A percentile compares a stretch with the other conserved stretches of the same genome.
Conservation (phyloP, 345 rosid species). For the Populus davidiana region DNA sequence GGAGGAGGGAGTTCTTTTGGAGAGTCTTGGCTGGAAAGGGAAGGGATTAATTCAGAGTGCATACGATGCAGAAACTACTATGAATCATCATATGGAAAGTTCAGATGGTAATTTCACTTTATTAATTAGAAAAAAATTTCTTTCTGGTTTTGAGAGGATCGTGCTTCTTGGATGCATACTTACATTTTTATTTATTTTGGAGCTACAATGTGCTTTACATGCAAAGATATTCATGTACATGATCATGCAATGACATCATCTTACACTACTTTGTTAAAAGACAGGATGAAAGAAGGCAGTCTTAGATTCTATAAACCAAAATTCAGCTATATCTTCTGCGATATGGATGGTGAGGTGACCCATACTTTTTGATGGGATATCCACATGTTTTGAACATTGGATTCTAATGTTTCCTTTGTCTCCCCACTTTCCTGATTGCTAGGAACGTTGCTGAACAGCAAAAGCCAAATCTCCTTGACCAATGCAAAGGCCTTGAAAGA, state of each 20-base stretch:
- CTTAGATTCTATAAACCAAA: constrained; percentile 85
- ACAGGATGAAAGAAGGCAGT: constrained; percentile 85
- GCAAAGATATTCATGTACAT: not conserved
- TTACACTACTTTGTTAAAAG: constrained; percentile 56
- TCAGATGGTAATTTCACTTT: constrained; percentile 52
- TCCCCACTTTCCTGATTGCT: constrained; percentile 13
- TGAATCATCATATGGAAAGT: constrained; percentile 36
- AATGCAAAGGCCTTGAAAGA: constrained; percentile 82
- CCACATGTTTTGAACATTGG: constrained; percentile 3
- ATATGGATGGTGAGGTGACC: constrained; percentile 83
- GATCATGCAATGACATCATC: constrained; percentile 25
- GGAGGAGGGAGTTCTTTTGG: constrained; percentile 69
- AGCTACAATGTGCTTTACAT: constrained; percentile 4
- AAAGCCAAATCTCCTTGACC: constrained; percentile 58
- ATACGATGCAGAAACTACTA: constrained; percentile 43
- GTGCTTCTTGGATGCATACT: not conserved
- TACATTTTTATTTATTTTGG: constrained; percentile 9
- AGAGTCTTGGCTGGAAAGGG: constrained; percentile 90
- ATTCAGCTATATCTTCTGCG: constrained; percentile 92
- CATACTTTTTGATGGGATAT: constrained; percentile 12
- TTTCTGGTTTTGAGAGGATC: no score
- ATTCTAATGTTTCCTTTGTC: constrained; percentile 10
- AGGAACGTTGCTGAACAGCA: constrained; percentile 87
- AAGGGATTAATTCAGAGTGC: constrained; percentile 92
- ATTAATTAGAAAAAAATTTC: no score